Conservation (phyloP, 2,329 filamentous ascomycete genomes). For the Cyphellophora attinorum region DNA sequence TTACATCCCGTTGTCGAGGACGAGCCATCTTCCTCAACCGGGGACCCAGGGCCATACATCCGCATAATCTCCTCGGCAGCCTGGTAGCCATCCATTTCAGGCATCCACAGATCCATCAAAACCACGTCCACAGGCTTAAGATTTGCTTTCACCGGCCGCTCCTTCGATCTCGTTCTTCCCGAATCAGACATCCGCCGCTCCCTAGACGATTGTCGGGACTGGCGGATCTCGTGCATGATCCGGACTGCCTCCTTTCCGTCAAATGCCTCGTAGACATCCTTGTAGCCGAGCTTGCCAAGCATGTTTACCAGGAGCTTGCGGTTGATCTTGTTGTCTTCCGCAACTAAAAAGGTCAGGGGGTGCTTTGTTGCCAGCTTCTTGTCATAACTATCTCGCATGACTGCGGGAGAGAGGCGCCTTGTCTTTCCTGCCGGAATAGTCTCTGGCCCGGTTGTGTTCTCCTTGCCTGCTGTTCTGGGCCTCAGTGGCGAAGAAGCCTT, state of each 20-base stretch:
- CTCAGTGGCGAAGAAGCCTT: not conserved
- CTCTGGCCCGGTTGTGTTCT: not conserved
- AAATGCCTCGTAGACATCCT: conserved; percentile 53
- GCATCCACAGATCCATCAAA: conserved; percentile 72
- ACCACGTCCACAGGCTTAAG: conserved; percentile 48
- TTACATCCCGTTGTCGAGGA: not conserved
- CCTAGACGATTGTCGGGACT: conserved; percentile 1
- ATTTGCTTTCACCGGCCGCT: not conserved
- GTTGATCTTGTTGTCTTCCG: conserved; percentile 66
- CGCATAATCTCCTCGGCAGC: conserved; percentile 54
- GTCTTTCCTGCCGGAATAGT: not conserved
- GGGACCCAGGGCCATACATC: conserved; percentile 34
- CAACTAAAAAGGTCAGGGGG: conserved; percentile 59
- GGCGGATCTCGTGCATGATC: conserved; percentile 42
- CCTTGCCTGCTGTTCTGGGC: not conserved
- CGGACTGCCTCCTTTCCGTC: conserved; percentile 60
- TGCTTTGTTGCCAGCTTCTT: conserved; percentile 48
- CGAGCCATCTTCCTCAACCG: conserved; percentile 3
- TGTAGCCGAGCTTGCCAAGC: conserved; percentile 58
- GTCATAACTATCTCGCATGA: conserved; percentile 28
- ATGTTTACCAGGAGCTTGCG: conserved; percentile 57
- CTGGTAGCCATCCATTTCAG: conserved; percentile 62
- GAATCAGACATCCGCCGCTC: conserved; percentile 3
- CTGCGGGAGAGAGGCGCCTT: not conserved
- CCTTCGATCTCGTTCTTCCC: conserved; percentile 3